Evolutionary conservation across 2,329 filamentous ascomycete species (phyloP).

Genomic region (Fusarium acutatum): DNA sequence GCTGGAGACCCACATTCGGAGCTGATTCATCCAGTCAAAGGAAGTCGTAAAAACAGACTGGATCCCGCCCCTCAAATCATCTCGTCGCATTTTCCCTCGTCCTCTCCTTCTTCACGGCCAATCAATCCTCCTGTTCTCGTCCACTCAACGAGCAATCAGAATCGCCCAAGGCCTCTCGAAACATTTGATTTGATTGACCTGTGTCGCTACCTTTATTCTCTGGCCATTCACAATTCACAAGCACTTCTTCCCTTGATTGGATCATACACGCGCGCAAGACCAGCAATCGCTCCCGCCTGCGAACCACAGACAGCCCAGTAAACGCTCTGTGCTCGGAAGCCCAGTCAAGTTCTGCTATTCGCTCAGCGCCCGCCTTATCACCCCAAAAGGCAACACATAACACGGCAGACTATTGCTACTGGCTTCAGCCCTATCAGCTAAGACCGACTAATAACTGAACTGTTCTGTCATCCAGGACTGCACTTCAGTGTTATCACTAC

Average conservation of each 20-base stretch:
- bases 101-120: constrained; percentile 57
- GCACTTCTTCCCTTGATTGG: constrained; percentile 40
- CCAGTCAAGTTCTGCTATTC: constrained; percentile 23
- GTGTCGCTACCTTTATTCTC: constrained; percentile 31
- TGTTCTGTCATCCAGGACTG: not conserved
- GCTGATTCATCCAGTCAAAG: constrained; percentile 61
- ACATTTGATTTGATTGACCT: constrained; percentile 36
- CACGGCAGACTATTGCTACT: constrained; percentile 3
- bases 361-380: constrained; percentile 24
- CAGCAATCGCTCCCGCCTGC: constrained; percentile 23
- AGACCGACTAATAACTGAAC: constrained; percentile 1
- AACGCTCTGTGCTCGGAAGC: constrained; percentile 21
- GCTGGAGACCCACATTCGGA: constrained; percentile 46
- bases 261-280: constrained; percentile 25
- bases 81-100: constrained; percentile 55
- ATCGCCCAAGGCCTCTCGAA: constrained; percentile 42
- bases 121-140: constrained; percentile 52
- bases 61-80: constrained; percentile 62
- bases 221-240: constrained; percentile 45
- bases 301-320: not conserved
- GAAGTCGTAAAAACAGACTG: constrained; percentile 52
- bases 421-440: constrained; percentile 2
- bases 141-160: constrained; percentile 50
- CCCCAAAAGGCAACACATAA: constrained; percentile 30
- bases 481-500: not conserved